phyloP scores from a whole-genome alignment of 768 basidiomycete species.

The Mycena indigotica region DNA sequence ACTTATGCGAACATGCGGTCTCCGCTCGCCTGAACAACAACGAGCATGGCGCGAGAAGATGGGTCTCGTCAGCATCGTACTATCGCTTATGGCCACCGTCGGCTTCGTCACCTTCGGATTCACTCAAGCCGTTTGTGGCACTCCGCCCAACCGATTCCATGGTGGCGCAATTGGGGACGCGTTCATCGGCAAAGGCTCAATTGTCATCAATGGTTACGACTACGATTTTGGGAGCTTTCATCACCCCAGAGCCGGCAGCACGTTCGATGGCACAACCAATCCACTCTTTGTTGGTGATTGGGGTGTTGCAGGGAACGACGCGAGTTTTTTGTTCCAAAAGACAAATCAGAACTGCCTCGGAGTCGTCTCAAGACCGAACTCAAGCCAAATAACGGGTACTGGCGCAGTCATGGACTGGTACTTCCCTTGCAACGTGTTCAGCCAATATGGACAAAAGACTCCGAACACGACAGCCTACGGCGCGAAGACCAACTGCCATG shows the following conservation, averaged over 20 bases:
- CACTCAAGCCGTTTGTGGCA: slow-evolving; percentile 91
- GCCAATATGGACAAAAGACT: slow-evolving; percentile 63
- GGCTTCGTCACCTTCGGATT: slow-evolving; percentile 99
- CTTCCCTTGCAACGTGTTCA: slow-evolving; percentile 93
- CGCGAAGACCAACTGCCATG: slow-evolving; percentile 71
- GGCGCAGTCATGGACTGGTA: slow-evolving; percentile 83
- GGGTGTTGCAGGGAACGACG: slow-evolving; percentile 84
- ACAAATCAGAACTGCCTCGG: slow-evolving; percentile 82
- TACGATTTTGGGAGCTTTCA: slow-evolving; percentile 89
- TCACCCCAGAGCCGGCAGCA: slow-evolving; percentile 69
- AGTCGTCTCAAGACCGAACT: slow-evolving; percentile 70
- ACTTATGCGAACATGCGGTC: slow-evolving; percentile 76
- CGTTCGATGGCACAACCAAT: slow-evolving; percentile 80
- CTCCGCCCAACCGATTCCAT: slow-evolving; percentile 79
- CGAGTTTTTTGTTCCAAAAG: slow-evolving; percentile 93
- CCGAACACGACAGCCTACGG: slow-evolving; percentile 75
- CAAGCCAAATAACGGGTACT: slow-evolving; percentile 62
- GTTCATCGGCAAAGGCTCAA: slow-evolving; percentile 71
- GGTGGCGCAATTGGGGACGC: slow-evolving; percentile 74
- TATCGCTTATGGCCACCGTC: slow-evolving; percentile 85
- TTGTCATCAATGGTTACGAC: slow-evolving; percentile 92
- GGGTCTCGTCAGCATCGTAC: slow-evolving; percentile 82
- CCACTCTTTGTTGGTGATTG: slow-evolving; percentile 79
- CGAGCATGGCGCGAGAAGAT: slow-evolving; percentile 99
- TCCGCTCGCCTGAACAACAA: slow-evolving; percentile 88